Conservation (phyloP, 441 rosid species). For the Raphanus hybrid region DNA sequence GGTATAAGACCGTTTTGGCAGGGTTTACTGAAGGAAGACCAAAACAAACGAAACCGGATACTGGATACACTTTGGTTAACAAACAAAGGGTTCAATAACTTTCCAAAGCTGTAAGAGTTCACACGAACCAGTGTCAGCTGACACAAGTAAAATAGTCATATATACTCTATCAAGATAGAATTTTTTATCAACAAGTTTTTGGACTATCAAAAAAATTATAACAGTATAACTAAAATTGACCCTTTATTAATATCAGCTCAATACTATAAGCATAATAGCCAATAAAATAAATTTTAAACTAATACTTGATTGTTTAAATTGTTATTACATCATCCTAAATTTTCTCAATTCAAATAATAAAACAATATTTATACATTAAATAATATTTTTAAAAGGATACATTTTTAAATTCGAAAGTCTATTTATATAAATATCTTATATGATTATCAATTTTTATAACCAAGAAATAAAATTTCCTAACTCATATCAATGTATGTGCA, state of each 20-base stretch:
- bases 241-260: neutral
- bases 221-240: too few species aligned
- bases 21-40: neutral
- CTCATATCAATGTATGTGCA: neutral
- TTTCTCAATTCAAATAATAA: too few species aligned
- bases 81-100: neutral
- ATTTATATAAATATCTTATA: too few species aligned
- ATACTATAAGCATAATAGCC: neutral
- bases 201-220: neutral
- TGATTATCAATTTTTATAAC: neutral
- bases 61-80: neutral
- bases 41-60: constrained; percentile 4
- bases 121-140: too few species aligned
- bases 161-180: too few species aligned
- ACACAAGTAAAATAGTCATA: too few species aligned
- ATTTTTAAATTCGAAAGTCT: too few species aligned
- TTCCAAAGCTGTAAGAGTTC: constrained; percentile 10
- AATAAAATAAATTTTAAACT: too few species aligned
- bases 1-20: neutral
- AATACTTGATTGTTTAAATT: neutral
- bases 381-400: too few species aligned
- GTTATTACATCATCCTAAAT: neutral
- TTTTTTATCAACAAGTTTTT: neutral
- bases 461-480: neutral
- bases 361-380: too few species aligned